Evolutionary conservation across 345 rosid genomes (phyloP), one percentile per base, ranked within the genome.

Genomic region (Linum usitatissimum): DNA sequence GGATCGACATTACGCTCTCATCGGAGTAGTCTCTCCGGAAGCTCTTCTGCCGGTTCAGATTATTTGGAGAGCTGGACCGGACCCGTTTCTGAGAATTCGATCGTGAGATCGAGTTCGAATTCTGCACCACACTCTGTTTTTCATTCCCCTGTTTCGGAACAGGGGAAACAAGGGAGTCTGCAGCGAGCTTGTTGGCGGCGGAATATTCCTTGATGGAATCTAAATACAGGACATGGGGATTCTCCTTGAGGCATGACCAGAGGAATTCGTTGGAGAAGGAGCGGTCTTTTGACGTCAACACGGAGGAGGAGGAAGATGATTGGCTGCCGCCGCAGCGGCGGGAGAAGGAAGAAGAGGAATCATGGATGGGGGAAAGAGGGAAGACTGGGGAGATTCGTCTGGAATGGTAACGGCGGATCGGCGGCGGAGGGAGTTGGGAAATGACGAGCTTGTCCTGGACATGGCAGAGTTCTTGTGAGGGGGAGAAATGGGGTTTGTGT

Each of bases 191-290:
- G 49, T 12, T 2, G 30, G 86, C 68, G 56, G 72, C 1, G 28
- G 28, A 23, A 23, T 23, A 60, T 70, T 79, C 81, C 68, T 82
- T 83, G 70, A 84, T 78, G 0, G 89, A 87, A 68, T 74, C 78
- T 68, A 85, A 78, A n/a, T 78, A 81, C 64, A 75, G 64, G 18
- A 85, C 66, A 45, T 88, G 96, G 4, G 92, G 88, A 64, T 91
- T 86, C 61, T 86, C 95, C 78, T 80, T 82, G 20, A 81, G 67
- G 66, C 96, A 88, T 5, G 96, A 80, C 75, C 82, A 78, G 72
- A 91, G 74, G 66, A 85, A 88, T 71, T 88, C 95, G 18, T 86
- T 86, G 40, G 96, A 86, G 70, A 91, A 91, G 17, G 92, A 83
- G 28, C 95, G 64, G 6, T 85, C 95, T 59, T 81, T 91, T 0